Evolutionary conservation across 805 yeast genomes (phyloP).

Genomic region (Pichia nanzhaoensis): DNA sequence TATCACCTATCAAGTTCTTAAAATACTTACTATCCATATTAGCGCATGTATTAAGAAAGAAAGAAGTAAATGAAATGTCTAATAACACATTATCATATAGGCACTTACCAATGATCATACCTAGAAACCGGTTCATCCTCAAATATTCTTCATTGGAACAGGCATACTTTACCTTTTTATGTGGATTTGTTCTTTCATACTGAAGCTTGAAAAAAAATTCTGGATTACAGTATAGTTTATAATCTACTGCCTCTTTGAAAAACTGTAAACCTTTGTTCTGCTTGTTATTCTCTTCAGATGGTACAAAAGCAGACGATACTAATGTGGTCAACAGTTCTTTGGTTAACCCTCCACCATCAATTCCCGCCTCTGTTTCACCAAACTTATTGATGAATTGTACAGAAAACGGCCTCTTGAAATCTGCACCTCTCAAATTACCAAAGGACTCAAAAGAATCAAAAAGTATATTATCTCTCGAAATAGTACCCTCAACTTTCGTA

Average conservation of each 20-base stretch:
- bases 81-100: slow-evolving; percentile 75
- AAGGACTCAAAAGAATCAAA: slow-evolving; percentile 68
- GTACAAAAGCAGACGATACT: slow-evolving; percentile 58
- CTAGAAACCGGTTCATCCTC: slow-evolving; percentile 53
- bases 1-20: slow-evolving; percentile 16
- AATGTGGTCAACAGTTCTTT: slow-evolving; percentile 81
- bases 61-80: slow-evolving; percentile 80
- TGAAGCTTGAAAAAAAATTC: slow-evolving; percentile 28
- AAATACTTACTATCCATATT: slow-evolving; percentile 28
- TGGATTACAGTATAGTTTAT: slow-evolving; percentile 73
- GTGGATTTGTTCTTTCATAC: slow-evolving; percentile 21
- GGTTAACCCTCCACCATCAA: slow-evolving; percentile 96
- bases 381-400: slow-evolving; percentile 67
- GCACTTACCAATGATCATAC: slow-evolving; percentile 83
- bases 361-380: slow-evolving; percentile 75
- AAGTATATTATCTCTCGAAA: slow-evolving; percentile 63
- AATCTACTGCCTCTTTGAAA: slow-evolving; percentile 39
- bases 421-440: slow-evolving; percentile 40
- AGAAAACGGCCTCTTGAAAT: slow-evolving; percentile 51
- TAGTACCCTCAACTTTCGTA: slow-evolving; percentile 37
- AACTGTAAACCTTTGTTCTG: slow-evolving; percentile 26
- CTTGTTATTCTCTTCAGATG: slow-evolving; percentile 22
- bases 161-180: slow-evolving; percentile 24
- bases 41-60: slow-evolving; percentile 62
- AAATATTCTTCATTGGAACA: slow-evolving; percentile 21